Conservation (phyloP, 2,329 filamentous ascomycete species). For the Aaosphaeria pasadenensis region DNA sequence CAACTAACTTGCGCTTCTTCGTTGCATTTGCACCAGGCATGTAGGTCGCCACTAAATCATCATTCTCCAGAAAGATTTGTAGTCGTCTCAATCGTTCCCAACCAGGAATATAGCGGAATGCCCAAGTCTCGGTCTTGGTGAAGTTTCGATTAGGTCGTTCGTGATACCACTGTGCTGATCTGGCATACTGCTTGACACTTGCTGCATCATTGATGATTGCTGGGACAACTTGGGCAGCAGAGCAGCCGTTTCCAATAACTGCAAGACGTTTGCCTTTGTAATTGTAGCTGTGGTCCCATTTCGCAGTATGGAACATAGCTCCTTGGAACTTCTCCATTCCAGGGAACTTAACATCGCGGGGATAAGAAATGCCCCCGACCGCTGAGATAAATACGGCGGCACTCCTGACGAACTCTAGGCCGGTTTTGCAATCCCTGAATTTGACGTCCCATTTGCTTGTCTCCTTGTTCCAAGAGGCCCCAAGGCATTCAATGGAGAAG, state of each 20-base stretch:
- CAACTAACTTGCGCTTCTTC: neutral
- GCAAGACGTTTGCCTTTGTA: constrained; percentile 39
- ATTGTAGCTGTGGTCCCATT: constrained; percentile 42
- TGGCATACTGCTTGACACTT: constrained; percentile 31
- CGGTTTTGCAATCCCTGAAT: constrained; percentile 34
- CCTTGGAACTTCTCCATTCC: constrained; percentile 44
- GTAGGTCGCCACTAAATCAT: constrained; percentile 12
- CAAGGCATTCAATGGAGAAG: constrained; percentile 46
- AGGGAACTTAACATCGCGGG: constrained; percentile 24
- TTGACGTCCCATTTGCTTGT: constrained; percentile 47
- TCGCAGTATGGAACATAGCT: constrained; percentile 38
- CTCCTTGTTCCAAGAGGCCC: constrained; percentile 46
- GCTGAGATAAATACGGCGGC: constrained; percentile 41
- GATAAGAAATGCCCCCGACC: constrained; percentile 38
- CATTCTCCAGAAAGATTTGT: constrained; percentile 10
- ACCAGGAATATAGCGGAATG: constrained; percentile 35
- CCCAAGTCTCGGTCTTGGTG: constrained; percentile 23
- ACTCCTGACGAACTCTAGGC: constrained; percentile 35
- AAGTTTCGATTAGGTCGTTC: constrained; percentile 31
- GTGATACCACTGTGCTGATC: constrained; percentile 33
- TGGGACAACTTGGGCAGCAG: constrained; percentile 43
- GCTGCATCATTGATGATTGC: constrained; percentile 28
- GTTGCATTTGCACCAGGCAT: neutral
- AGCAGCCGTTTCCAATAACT: constrained; percentile 41
- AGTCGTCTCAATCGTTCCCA: constrained; percentile 8